Evolutionary conservation across 805 yeast species (phyloP).

Genomic region (Spathaspora boniae): DNA sequence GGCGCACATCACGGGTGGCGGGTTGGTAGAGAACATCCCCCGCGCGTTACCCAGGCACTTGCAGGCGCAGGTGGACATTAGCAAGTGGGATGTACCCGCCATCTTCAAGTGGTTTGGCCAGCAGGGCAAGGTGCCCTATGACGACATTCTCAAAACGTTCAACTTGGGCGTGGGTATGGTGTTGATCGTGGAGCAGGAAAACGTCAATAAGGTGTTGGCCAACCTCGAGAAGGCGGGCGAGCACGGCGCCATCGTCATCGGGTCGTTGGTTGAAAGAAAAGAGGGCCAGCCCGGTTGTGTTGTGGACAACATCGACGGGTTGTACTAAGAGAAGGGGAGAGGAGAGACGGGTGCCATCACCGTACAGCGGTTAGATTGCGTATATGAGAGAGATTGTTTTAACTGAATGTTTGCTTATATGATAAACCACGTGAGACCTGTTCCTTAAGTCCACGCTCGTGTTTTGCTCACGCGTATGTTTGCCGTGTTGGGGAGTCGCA

Average conservation of each 20-base stretch:
- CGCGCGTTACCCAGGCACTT: conserved; percentile 82
- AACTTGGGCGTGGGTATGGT: conserved; percentile 98
- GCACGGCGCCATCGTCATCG: conserved; percentile 51
- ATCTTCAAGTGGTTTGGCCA: conserved; percentile 93
- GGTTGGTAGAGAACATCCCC: conserved; percentile 92
- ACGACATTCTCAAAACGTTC: conserved; percentile 84
- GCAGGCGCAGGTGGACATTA: conserved; percentile 77
- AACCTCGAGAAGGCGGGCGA: conserved; percentile 67
- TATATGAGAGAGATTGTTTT: background rate
- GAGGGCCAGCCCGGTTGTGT: conserved; percentile 57
- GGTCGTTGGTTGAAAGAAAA: conserved; percentile 32
- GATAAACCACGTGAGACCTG: background rate
- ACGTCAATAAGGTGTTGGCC: conserved; percentile 54
- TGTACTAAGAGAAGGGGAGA: conserved; percentile 12
- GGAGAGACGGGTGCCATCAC: background rate
- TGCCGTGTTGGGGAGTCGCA: no score
- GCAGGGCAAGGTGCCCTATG: conserved; percentile 84
- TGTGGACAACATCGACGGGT: conserved; percentile 43
- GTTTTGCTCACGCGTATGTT: conserved; percentile 1
- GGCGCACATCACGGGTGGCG: conserved; percentile 99
- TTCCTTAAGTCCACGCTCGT: conserved; percentile 3
- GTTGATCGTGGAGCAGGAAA: conserved; percentile 67
- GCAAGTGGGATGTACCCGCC: conserved; percentile 78
- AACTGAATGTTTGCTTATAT: background rate
- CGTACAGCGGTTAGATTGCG: background rate